Conservation (phyloP, 768 basidiomycete species). For the Serendipita sp. region DNA sequence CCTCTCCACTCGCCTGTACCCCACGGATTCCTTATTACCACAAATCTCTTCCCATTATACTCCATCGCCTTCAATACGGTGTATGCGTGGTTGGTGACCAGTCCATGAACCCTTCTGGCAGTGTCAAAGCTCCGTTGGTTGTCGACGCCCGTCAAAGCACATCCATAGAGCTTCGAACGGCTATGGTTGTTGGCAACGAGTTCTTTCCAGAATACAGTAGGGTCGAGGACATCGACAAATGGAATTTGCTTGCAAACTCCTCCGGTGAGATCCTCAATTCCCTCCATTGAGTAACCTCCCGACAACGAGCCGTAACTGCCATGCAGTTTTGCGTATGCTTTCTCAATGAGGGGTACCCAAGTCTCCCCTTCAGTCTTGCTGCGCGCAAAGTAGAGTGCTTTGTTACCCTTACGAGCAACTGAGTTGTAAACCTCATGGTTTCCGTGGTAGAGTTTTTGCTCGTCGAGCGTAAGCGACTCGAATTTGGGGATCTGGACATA, state of each 20-base stretch:
- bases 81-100: constrained; percentile 27
- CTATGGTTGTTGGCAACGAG: background rate
- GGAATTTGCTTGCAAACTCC: constrained; percentile 4
- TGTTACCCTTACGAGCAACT: constrained; percentile 31
- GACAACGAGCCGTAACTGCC: constrained; percentile 32
- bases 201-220: background rate
- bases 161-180: constrained; percentile 1
- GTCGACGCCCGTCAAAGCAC: background rate
- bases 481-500: constrained; percentile 36
- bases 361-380: constrained; percentile 16
- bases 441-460: constrained; percentile 34
- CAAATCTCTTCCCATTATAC: constrained; percentile 31
- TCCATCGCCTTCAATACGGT: constrained; percentile 32
- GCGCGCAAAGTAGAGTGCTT: constrained; percentile 33
- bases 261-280: constrained; percentile 42
- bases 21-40: constrained; percentile 39
- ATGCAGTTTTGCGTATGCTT: constrained; percentile 43
- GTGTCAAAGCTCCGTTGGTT: constrained; percentile 1
- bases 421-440: constrained; percentile 33
- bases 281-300: constrained; percentile 32
- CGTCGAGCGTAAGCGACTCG: constrained; percentile 27
- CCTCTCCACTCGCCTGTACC: constrained; percentile 36
- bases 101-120: background rate
- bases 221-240: background rate
- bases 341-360: constrained; percentile 33